phyloP scores from a whole-genome alignment of 2,329 filamentous ascomycete species.

The Decorospora gaudefroyi region DNA sequence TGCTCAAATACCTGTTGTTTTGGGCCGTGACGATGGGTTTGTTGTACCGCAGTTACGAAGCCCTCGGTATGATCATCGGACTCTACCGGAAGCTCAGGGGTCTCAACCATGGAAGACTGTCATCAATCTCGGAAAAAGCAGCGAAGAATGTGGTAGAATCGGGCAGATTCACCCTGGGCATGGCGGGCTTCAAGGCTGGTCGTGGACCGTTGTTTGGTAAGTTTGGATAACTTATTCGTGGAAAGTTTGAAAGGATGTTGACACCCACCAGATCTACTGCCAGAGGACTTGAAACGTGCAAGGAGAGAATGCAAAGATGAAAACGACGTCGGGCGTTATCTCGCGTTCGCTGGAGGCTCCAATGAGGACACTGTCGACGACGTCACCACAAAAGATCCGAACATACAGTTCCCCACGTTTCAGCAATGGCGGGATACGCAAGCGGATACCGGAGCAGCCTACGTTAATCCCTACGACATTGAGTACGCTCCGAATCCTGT shows the following conservation, averaged over 20 bases:
- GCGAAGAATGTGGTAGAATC: no score
- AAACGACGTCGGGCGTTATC: not conserved
- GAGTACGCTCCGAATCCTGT: not conserved
- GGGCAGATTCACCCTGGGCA: not conserved
- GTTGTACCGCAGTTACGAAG: no score
- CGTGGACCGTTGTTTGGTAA: not conserved
- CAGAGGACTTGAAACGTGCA: not conserved
- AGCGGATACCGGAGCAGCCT: not conserved
- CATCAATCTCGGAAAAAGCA: not conserved
- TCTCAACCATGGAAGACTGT: no score
- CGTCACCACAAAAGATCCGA: no score
- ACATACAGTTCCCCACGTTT: no score
- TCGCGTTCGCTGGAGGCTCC: not conserved
- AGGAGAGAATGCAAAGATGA: not conserved
- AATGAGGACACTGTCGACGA: not conserved
- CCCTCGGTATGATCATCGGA: not conserved
- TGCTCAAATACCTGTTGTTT: not conserved
- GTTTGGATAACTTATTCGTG: not conserved
- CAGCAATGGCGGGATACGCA: not conserved
- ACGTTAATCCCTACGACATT: not conserved
- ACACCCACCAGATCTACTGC: not conserved
- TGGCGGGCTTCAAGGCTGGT: not conserved
- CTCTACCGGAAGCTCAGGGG: no score
- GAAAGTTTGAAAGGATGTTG: not conserved
- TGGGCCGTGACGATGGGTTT: no score